Conservation (phyloP, 257 asterid species). For the Phtheirospermum japonicum region DNA sequence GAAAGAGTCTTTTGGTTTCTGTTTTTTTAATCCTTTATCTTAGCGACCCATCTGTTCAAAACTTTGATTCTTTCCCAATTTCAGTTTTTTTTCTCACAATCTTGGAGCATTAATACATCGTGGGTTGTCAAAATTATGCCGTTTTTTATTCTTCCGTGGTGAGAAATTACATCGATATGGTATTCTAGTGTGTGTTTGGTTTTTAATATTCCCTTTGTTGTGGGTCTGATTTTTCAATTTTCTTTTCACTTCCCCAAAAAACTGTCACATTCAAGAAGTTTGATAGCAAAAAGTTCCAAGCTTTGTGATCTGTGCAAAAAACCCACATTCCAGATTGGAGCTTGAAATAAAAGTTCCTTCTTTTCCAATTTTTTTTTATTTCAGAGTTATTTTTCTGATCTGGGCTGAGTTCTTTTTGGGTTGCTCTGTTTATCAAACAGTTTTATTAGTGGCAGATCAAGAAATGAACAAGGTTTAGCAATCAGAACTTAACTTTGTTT, state of each 20-base stretch:
- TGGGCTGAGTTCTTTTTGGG: conserved; percentile 26
- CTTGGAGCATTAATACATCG: conserved; percentile 32
- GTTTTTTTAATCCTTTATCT: conserved; percentile 43
- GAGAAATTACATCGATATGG: conserved; percentile 29
- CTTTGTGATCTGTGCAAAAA: conserved; percentile 55
- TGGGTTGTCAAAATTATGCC: conserved; percentile 25
- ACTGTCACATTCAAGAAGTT: conserved; percentile 50
- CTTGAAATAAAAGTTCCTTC: conserved; percentile 16
- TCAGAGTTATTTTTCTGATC: conserved; percentile 34
- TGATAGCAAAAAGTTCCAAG: conserved; percentile 30
- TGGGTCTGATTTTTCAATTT: conserved; percentile 30
- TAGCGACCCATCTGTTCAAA: conserved; percentile 43
- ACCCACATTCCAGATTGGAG: conserved; percentile 43
- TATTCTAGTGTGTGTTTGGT: conserved; percentile 32
- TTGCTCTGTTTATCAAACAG: conserved; percentile 18
- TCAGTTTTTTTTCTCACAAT: conserved; percentile 21
- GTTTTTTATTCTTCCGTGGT: background rate
- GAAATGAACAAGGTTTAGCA: no score
- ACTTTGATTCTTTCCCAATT: conserved; percentile 39
- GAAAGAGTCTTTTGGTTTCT: conserved; percentile 62
- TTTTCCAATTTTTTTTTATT: conserved; percentile 18
- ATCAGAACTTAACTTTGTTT: conserved; percentile 24
- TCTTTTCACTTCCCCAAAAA: conserved; percentile 37
- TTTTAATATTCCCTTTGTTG: conserved; percentile 13
- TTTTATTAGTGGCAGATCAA: no score